These are phyloP conservation scores for Annulohypoxylon moriforme DNA, from an alignment of 495 filamentous ascomycete genomes.

Conservation along the genomic window DNA sequence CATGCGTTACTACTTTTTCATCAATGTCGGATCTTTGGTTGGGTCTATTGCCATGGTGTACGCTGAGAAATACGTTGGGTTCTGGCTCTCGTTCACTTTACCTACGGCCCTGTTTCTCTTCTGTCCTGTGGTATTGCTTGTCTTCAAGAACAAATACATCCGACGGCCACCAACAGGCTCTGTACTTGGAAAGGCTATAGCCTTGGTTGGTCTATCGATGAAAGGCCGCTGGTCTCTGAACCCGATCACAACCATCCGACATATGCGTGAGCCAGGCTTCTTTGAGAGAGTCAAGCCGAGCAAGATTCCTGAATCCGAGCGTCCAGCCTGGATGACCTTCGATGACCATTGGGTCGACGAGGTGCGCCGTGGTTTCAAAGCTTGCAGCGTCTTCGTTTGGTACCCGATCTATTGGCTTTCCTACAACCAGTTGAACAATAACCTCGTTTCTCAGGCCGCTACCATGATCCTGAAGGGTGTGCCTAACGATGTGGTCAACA, in stretches of 20 bases:
- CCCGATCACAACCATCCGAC: slow-evolving; percentile 63
- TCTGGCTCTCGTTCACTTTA: slow-evolving; percentile 75
- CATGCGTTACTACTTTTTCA: slow-evolving; percentile 74
- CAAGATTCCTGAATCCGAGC: slow-evolving; percentile 55
- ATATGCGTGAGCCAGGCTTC: slow-evolving; percentile 66
- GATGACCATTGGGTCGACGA: slow-evolving; percentile 81
- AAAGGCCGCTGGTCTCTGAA: slow-evolving; percentile 73
- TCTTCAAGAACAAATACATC: slow-evolving; percentile 70
- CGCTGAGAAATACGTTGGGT: slow-evolving; percentile 79
- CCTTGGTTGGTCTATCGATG: slow-evolving; percentile 66
- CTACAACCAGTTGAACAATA: slow-evolving; percentile 68
- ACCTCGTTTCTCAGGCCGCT: slow-evolving; percentile 79
- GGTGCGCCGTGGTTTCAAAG: slow-evolving; percentile 73
- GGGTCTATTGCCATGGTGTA: slow-evolving; percentile 69
- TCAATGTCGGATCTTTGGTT: slow-evolving; percentile 73
- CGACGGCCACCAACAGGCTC: slow-evolving; percentile 69
- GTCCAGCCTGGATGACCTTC: slow-evolving; percentile 75
- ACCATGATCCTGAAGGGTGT: slow-evolving; percentile 76
- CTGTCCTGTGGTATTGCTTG: slow-evolving; percentile 71
- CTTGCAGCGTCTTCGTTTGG: slow-evolving; percentile 75
- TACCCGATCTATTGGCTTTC: slow-evolving; percentile 66
- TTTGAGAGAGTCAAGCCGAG: slow-evolving; percentile 77
- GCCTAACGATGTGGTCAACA: slow-evolving; percentile 82
- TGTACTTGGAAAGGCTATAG: slow-evolving; percentile 68
- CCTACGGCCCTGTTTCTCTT: slow-evolving; percentile 68